phyloP scores from a whole-genome alignment of 768 basidiomycete species.

The Tylopilus plumbeoviolaceoides region DNA sequence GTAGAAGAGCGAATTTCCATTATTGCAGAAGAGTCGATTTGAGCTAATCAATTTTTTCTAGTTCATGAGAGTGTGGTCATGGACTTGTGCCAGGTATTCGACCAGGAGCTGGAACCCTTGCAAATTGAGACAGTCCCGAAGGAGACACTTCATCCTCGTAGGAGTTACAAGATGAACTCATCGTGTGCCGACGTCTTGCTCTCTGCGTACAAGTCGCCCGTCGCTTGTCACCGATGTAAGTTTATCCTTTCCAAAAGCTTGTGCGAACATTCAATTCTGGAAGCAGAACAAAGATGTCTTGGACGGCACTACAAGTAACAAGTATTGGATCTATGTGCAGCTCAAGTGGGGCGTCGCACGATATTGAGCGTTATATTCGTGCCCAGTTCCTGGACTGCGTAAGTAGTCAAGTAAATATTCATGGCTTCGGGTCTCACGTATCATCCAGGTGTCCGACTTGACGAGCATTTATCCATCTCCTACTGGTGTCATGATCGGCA shows the following conservation, averaged over 20 bases:
- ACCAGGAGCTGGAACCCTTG: conserved; percentile 95
- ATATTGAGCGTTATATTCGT: conserved; percentile 97
- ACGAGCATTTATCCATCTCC: conserved; percentile 99
- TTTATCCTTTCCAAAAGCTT: conserved; percentile 1
- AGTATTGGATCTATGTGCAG: conserved; percentile 98
- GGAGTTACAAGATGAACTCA: conserved; percentile 99
- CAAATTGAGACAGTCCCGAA: conserved; percentile 99
- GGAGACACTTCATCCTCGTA: conserved; percentile 98
- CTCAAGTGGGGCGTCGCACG: conserved; percentile 97
- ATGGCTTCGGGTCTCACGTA: conserved; percentile 5
- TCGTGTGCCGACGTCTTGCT: conserved; percentile 99
- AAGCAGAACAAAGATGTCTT: conserved; percentile 86
- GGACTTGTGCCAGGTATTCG: conserved; percentile 98
- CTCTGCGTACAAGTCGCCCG: conserved; percentile 96
- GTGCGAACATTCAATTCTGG: conserved; percentile 8
- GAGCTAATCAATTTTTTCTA: conserved; percentile 25
- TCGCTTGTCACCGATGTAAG: conserved; percentile 90
- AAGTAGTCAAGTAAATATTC: conserved; percentile 21
- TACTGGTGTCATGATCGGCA: conserved; percentile 97
- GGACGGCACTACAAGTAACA: conserved; percentile 97
- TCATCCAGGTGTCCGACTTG: conserved; percentile 75
- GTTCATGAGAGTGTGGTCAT: conserved; percentile 91
- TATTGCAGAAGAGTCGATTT: conserved; percentile 8
- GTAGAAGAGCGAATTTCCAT: conserved; percentile 85
- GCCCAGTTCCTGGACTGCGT: conserved; percentile 99